Evolutionary conservation across 805 yeast species (phyloP).

Genomic region (Ascoidea asiatica): DNA sequence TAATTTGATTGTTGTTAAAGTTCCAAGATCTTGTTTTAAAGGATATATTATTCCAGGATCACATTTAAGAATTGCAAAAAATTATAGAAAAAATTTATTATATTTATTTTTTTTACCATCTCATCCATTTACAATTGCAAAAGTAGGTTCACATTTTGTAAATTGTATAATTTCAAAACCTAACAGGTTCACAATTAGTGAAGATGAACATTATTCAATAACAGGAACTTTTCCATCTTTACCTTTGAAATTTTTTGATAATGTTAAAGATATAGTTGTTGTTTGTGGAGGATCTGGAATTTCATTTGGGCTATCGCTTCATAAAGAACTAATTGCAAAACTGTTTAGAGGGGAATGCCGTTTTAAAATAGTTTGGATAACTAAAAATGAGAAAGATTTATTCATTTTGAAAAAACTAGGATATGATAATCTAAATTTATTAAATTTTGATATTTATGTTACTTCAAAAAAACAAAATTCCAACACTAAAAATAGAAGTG

Average conservation of each 20-base stretch:
- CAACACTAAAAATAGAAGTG: too few species aligned
- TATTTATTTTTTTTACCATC: conserved; percentile 42
- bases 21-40: too few species aligned
- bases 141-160: conserved; percentile 21
- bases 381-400: conserved; percentile 30
- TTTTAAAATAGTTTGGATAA: conserved; percentile 40
- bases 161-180: conserved; percentile 34
- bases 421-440: too few species aligned
- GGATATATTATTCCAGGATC: too few species aligned
- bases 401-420: conserved; percentile 28
- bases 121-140: conserved; percentile 57
- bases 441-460: too few species aligned
- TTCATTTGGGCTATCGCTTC: conserved; percentile 40
- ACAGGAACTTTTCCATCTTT: conserved; percentile 20
- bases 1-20: conserved; percentile 11
- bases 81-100: conserved; percentile 23
- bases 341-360: conserved; percentile 10
- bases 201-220: conserved; percentile 22
- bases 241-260: conserved; percentile 2
- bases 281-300: conserved; percentile 69
- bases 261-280: conserved; percentile 23
- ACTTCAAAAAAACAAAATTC: too few species aligned
- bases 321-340: conserved; percentile 1
- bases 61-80: conserved; percentile 40
- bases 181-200: conserved; percentile 22